Evolutionary conservation across 23 red algal species (phyloP).

Genomic region (Agarophyton chilense): DNA sequence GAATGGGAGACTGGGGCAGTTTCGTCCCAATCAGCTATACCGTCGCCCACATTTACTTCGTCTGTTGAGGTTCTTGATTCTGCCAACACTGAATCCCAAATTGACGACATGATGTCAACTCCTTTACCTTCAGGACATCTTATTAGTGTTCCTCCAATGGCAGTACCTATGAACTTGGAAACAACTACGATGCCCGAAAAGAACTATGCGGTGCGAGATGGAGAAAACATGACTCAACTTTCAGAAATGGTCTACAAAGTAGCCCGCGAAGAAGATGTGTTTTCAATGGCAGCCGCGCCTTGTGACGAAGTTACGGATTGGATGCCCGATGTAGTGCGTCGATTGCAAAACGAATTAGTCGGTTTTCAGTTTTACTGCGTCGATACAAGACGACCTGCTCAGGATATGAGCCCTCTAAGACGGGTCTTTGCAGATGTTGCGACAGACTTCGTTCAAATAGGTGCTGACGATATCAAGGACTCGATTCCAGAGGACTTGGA

Average conservation of each 20-base stretch:
- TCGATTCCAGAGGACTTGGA: slow-evolving; percentile 34
- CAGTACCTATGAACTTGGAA: slow-evolving; percentile 3
- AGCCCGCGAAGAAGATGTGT: slow-evolving; percentile 24
- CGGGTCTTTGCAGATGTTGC: slow-evolving; percentile 33
- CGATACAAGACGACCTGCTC: slow-evolving; percentile 18
- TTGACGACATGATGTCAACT: not conserved
- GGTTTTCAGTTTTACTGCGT: slow-evolving; percentile 72
- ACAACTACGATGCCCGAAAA: not conserved
- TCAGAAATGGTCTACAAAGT: slow-evolving; percentile 79
- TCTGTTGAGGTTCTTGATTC: not conserved
- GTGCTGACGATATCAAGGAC: slow-evolving; percentile 2
- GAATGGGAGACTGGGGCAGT: not conserved
- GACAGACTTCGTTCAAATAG: slow-evolving; percentile 31
- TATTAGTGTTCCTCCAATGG: not conserved
- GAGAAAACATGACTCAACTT: slow-evolving; percentile 77
- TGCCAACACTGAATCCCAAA: not conserved
- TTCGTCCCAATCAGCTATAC: not conserved
- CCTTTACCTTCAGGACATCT: not conserved
- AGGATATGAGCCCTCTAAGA: not conserved
- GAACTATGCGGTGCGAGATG: not conserved
- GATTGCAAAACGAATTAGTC: slow-evolving; percentile 47
- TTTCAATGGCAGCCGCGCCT: slow-evolving; percentile 39
- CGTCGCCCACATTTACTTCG: not conserved
- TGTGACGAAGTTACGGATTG: slow-evolving; percentile 60
- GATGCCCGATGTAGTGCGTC: slow-evolving; percentile 71